Percentiles rank a stretch among this genome's conserved stretches.
phyloP scores from a whole-genome alignment of 441 rosid species.

The Syzygium malaccense region DNA sequence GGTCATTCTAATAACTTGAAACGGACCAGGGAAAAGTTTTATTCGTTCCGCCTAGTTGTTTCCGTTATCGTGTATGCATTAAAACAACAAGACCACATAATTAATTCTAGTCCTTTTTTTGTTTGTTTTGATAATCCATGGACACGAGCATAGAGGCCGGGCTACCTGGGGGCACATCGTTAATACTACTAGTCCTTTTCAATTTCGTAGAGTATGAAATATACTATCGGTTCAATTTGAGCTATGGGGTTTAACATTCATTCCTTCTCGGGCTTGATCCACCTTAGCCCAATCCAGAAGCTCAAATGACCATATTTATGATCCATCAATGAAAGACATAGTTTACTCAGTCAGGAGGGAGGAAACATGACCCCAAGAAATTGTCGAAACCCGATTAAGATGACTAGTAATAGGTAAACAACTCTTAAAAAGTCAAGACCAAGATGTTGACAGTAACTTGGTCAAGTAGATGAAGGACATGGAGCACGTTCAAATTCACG shows the following conservation, averaged over 20 bases:
- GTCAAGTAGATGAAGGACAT: not conserved
- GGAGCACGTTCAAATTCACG: not conserved
- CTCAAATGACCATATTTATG: too few species aligned
- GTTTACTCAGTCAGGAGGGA: not conserved
- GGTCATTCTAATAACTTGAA: too few species aligned
- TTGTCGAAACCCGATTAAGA: not conserved
- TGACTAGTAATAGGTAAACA: not conserved
- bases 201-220: not conserved
- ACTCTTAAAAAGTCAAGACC: not conserved
- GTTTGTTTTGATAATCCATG: not conserved
- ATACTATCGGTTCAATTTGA: fast-evolving
- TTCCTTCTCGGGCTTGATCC: not conserved
- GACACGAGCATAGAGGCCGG: not conserved
- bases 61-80: not conserved
- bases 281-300: not conserved
- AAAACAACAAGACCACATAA: not conserved
- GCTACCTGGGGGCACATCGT: not conserved
- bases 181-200: too few species aligned
- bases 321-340: not conserved
- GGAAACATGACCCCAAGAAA: not conserved
- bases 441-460: not conserved
- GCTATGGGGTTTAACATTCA: not conserved
- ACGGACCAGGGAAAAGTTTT: not conserved
- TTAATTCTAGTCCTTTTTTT: not conserved
- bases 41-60: not conserved